A percentile compares a stretch with the other conserved stretches of the same genome.
These are phyloP conservation scores for Russula virescens DNA, from an alignment of 768 basidiomycete species.

Conservation along the genomic window DNA sequence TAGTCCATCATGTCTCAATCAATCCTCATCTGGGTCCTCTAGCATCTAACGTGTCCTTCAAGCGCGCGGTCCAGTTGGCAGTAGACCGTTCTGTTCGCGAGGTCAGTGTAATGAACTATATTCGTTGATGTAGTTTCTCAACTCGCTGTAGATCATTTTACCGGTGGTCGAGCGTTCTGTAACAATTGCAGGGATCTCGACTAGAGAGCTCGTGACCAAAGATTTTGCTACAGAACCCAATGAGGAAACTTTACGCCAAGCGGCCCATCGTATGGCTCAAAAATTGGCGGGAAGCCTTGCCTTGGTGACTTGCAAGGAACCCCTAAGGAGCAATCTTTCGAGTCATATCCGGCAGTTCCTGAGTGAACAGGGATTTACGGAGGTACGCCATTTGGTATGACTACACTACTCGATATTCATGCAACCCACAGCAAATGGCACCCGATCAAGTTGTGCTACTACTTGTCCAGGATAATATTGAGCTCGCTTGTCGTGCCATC, in stretches of 20 bases:
- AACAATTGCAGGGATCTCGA: conserved; percentile 97
- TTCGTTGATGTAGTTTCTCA: conserved; percentile 6
- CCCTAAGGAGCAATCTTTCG: conserved; percentile 85
- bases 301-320: conserved; percentile 97
- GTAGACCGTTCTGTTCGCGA: conserved; percentile 94
- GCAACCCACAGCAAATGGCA: conserved; percentile 49
- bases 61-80: conserved; percentile 83
- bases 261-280: conserved; percentile 94
- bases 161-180: conserved; percentile 98
- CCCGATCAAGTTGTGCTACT: conserved; percentile 74
- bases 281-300: conserved; percentile 95
- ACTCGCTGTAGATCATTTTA: conserved; percentile 66
- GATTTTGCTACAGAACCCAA: conserved; percentile 93
- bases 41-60: conserved; percentile 76
- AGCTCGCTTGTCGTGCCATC: conserved; percentile 88
- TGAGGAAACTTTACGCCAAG: conserved; percentile 84
- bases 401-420: conserved; percentile 14
- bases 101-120: conserved; percentile 38
- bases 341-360: conserved; percentile 82
- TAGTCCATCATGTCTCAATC: conserved; percentile 72
- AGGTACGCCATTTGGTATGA: conserved; percentile 42
- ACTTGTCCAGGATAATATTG: conserved; percentile 87
- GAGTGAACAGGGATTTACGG: conserved; percentile 82
- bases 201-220: conserved; percentile 89
- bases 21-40: conserved; percentile 69